Evolutionary conservation across 345 rosid genomes (phyloP).

Genomic region (Arabis hirsuta): DNA sequence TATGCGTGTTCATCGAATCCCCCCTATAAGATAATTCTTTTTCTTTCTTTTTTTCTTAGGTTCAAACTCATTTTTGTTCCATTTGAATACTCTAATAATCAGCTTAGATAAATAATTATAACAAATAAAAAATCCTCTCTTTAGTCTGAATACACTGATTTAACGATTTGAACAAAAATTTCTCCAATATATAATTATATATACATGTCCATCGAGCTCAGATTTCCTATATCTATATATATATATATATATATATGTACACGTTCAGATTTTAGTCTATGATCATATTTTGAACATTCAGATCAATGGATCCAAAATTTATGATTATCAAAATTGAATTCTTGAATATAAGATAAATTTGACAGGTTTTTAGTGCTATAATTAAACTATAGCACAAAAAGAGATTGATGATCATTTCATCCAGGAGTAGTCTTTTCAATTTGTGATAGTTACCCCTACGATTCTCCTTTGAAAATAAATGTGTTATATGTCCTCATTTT

Average conservation of each 20-base stretch:
- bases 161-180: slow-evolving; percentile 2
- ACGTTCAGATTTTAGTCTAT: background rate
- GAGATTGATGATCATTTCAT: slow-evolving; percentile 13
- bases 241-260: background rate
- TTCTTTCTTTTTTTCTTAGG: slow-evolving; percentile 8
- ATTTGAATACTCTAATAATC: slow-evolving; percentile 16
- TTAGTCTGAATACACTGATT: slow-evolving; percentile 11
- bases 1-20: slow-evolving; percentile 37
- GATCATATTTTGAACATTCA: too few relatives aligned
- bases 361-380: background rate
- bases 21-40: background rate
- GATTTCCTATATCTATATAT: background rate
- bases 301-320: background rate
- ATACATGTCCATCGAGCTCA: background rate
- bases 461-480: slow-evolving; percentile 37
- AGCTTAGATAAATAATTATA: slow-evolving; percentile 5
- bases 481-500: slow-evolving; percentile 39
- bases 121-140: background rate
- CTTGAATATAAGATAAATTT: background rate
- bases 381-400: background rate
- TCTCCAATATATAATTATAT: background rate
- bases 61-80: slow-evolving; percentile 28
- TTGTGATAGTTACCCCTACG: slow-evolving; percentile 34
- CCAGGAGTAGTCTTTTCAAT: slow-evolving; percentile 31
- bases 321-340: background rate